Base-by-base conservation (phyloP, 2,329 filamentous ascomycete species). In the Botryotinia convoluta region DNA sequence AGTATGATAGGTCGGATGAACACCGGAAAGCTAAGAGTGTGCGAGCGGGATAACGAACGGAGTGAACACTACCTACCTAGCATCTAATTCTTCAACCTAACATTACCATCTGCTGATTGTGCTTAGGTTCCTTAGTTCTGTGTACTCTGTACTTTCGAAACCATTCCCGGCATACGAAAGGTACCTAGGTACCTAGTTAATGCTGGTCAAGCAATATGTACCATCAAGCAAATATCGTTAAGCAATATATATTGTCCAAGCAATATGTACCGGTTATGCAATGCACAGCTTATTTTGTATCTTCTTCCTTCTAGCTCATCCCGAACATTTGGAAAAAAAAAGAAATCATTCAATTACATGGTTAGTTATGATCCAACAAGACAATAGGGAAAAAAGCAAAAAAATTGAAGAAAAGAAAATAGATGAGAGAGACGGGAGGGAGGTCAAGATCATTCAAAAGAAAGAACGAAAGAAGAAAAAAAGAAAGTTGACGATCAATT, bases 1-100 rank as follows among this genome's bases (percentile, higher is more conserved):
- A 54, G 32, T 60, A 72, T 72, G 51, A 72, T 68, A 72, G 70
- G 70, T 60, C 39, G 62, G 61, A n/a, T 37, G 48, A 68, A 68
- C 62, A 72, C 29, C 62, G 32, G 29, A 37, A 69, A n/a, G 44
- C 54, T 16, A 69, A n/a, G 37, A 69, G 45, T 37, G 26, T 51
- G 26, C 37, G 45, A 44, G 60, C 69, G 61, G 60, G 29, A 71
- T 63, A 22, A 12, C 44, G 44, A 62, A 32, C 48, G 62, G 37
- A 68, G 67, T 68, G 62, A 51, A 60, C 64, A 57, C n/a, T 18
- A 57, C 51, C 51, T 57, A 29, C 48, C 48, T n/a, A 54, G 48
- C 48, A n/a, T 57, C 51, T 29, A 63, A 39, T 63, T 64, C 32
- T 39, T 63, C 44, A 51, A 32, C 32, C 29, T 71, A 54, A 64